Evolutionary conservation across 2,329 filamentous ascomycete genomes (phyloP).

Genomic region (Anthostomella pinea): DNA sequence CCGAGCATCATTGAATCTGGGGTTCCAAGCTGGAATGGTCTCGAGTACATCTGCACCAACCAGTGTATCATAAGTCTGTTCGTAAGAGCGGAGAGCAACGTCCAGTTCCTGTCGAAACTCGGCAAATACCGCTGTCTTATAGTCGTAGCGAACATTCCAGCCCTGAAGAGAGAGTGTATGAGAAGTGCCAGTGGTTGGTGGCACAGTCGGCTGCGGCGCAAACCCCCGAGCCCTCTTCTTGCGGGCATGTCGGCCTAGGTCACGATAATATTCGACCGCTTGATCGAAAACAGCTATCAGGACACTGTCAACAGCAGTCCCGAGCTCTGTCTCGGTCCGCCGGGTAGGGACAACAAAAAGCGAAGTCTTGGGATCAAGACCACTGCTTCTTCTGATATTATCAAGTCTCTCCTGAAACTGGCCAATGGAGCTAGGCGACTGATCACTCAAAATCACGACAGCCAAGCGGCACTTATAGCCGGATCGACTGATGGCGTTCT

Average conservation of each 20-base stretch:
- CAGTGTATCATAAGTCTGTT: constrained; percentile 80
- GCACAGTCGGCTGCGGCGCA: constrained; percentile 76
- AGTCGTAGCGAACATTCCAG: constrained; percentile 93
- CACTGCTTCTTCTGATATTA: constrained; percentile 74
- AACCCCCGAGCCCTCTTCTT: constrained; percentile 81
- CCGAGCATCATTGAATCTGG: constrained; percentile 91
- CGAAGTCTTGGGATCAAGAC: constrained; percentile 74
- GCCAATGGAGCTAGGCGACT: constrained; percentile 48
- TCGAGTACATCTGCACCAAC: constrained; percentile 83
- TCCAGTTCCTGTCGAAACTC: constrained; percentile 95
- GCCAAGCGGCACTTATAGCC: constrained; percentile 77
- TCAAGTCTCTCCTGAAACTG: constrained; percentile 71
- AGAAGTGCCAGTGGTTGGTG: constrained; percentile 79
- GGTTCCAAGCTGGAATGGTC: constrained; percentile 83
- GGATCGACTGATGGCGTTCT: constrained; percentile 62
- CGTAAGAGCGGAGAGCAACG: constrained; percentile 78
- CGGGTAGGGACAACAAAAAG: constrained; percentile 80
- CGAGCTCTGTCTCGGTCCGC: constrained; percentile 67
- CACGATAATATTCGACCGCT: constrained; percentile 86
- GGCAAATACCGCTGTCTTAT: constrained; percentile 86
- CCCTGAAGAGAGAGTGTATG: constrained; percentile 80
- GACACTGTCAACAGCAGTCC: constrained; percentile 70
- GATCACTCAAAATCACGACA: constrained; percentile 74
- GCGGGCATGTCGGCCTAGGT: constrained; percentile 86
- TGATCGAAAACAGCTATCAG: constrained; percentile 70